phyloP scores from a whole-genome alignment of 2,329 filamentous ascomycete genomes.

The Gnomoniopsis smithogilvyi region DNA sequence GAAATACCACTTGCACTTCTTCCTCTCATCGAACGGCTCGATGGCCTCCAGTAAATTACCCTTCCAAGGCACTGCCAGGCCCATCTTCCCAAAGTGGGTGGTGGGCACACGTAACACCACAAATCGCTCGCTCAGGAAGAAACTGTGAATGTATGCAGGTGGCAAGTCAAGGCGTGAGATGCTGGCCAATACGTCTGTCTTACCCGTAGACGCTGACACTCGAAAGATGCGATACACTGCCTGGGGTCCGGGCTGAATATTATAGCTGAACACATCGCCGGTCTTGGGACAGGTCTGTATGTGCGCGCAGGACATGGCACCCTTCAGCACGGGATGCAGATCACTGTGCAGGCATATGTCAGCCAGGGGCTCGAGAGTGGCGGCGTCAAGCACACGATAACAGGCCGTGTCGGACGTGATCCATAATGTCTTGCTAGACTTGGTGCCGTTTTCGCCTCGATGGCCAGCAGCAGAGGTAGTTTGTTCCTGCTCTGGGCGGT shows the following conservation, averaged over 20 bases:
- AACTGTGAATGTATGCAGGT: conserved; percentile 77
- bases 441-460: not conserved
- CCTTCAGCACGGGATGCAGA: conserved; percentile 67
- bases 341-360: conserved; percentile 51
- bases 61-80: conserved; percentile 60
- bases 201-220: conserved; percentile 57
- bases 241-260: conserved; percentile 59
- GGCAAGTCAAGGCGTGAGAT: conserved; percentile 47
- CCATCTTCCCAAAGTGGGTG: conserved; percentile 55
- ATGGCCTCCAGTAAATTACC: conserved; percentile 69
- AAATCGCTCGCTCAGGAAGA: conserved; percentile 69
- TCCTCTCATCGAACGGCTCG: conserved; percentile 54
- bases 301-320: conserved; percentile 67
- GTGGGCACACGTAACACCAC: conserved; percentile 73
- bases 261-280: conserved; percentile 79
- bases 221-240: conserved; percentile 68
- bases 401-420: conserved; percentile 52
- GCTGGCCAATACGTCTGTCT: conserved; percentile 68
- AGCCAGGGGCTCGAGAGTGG: conserved; percentile 70
- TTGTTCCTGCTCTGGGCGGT: conserved; percentile 19
- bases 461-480: not conserved
- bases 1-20: conserved; percentile 67
- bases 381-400: conserved; percentile 62
- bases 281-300: conserved; percentile 67
- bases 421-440: conserved; percentile 43